These are phyloP conservation scores for Xylaria nigripes DNA, from an alignment of 495 filamentous ascomycete species.

Conservation along the genomic window DNA sequence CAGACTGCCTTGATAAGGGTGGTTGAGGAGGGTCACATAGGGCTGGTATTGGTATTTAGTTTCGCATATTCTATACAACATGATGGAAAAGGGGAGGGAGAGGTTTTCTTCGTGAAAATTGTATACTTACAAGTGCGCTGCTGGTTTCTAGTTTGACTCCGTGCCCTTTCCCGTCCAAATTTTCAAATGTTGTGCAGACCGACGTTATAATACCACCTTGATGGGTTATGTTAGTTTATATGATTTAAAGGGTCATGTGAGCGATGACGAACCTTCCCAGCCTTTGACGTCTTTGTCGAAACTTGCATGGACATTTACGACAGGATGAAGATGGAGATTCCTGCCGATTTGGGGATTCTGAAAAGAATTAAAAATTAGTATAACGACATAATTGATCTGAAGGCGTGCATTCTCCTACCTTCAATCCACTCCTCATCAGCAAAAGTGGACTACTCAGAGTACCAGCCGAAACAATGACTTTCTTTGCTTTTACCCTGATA, in stretches of 20 bases:
- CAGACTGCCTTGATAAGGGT: slow-evolving; percentile 56
- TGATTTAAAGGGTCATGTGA: background rate
- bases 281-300: slow-evolving; percentile 59
- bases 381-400: background rate
- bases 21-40: slow-evolving; percentile 39
- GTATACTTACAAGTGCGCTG: slow-evolving; percentile 47
- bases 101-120: background rate
- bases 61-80: background rate
- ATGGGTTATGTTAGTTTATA: background rate
- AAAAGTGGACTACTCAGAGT: slow-evolving; percentile 68
- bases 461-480: slow-evolving; percentile 69
- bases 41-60: slow-evolving; percentile 17
- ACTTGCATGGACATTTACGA: slow-evolving; percentile 48
- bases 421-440: slow-evolving; percentile 61
- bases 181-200: slow-evolving; percentile 68
- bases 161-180: slow-evolving; percentile 73
- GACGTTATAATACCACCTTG: slow-evolving; percentile 60
- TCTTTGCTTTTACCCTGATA: slow-evolving; percentile 69
- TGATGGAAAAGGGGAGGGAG: slow-evolving; percentile 1
- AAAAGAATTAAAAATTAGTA: slow-evolving; percentile 10
- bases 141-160: slow-evolving; percentile 71
- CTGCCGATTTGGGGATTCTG: slow-evolving; percentile 78
- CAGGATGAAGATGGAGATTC: slow-evolving; percentile 77
- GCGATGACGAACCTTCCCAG: slow-evolving; percentile 57
- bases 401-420: slow-evolving; percentile 22